Evolutionary conservation across 2,329 filamentous ascomycete genomes (phyloP).

Genomic region (Diaporthe batatas): DNA sequence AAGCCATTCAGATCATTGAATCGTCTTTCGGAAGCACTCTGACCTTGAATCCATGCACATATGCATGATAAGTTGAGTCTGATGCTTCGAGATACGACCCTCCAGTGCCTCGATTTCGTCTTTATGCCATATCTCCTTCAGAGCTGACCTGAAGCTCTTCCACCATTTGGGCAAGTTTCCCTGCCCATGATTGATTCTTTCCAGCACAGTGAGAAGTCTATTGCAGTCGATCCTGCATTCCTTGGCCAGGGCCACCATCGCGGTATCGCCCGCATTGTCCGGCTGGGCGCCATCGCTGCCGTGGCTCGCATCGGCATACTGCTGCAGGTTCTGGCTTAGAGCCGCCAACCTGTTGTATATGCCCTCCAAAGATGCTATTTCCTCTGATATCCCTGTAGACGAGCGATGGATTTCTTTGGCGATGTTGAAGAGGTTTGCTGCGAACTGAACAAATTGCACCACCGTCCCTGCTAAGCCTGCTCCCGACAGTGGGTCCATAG

Average conservation of each 20-base stretch:
- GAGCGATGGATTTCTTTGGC: slow-evolving; percentile 10
- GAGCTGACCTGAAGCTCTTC: slow-evolving; percentile 6
- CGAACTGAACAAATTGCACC: slow-evolving; percentile 13
- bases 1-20: too few relatives aligned
- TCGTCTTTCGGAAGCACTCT: not conserved
- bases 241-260: not conserved
- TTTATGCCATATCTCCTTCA: slow-evolving; percentile 2
- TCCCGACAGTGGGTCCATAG: slow-evolving; percentile 4
- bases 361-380: not conserved
- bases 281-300: not conserved
- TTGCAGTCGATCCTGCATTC: slow-evolving; percentile 3
- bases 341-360: not conserved
- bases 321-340: not conserved
- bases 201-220: not conserved
- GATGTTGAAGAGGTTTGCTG: slow-evolving; percentile 13
- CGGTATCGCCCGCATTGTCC: not conserved
- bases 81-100: not conserved
- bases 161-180: slow-evolving; percentile 9
- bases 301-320: not conserved
- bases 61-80: slow-evolving; percentile 1
- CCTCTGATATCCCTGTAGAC: not conserved
- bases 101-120: slow-evolving; percentile 12
- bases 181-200: not conserved
- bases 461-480: slow-evolving; percentile 5
- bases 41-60: not conserved